Evolutionary conservation across 176 grass and related monocot species (phyloP), one percentile per base, ranked within the genome.

Genomic region (Luzula sylvatica): DNA sequence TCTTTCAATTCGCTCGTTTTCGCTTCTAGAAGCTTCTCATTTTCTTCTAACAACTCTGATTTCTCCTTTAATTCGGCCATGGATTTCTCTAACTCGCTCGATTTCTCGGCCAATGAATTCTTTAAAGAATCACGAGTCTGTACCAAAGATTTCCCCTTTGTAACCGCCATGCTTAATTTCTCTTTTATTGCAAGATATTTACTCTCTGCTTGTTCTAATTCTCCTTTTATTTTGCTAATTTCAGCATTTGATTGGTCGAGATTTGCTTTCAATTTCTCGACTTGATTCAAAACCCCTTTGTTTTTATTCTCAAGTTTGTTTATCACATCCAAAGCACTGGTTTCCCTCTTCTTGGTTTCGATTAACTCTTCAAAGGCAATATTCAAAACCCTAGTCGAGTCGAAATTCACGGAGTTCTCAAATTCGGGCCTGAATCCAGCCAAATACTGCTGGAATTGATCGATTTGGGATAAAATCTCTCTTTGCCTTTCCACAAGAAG

Each of bases 101-200:
- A 52, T 70, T 79, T 89, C 64, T 89, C 90, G 67, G 77, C 77
- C 65, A 96, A 74, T 9, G 52, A 67, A 43, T 89, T 80, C 64
- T 96, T 89, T 61, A 96, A 79, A 25, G 90, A 88, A 67, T 96
- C 90, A 42, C 90, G 83, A 40, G 87, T 69, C 32, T 96, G 90
- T 64, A 96, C 90, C 50, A 96, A 66, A 6, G 90, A 96, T 52
- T 96, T 96, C 19, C 90, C 90, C 67, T 96, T 96, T 8, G 77
- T 73, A 65, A 89, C 84, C 67, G 90, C 90, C 67, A 96, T 76
- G 59, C 71, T 82, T 43, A 96, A 74, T 54, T 86, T 96, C 55
- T 96, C 90, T 67, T 79, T 96, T 5, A 75, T 75, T 41, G 71
- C 60, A 7, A 41, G 29, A 26, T 82, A 86, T 41, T 65, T 96